Conservation (phyloP, 1,139 yeast genomes). For the Geotrichum australiense region DNA sequence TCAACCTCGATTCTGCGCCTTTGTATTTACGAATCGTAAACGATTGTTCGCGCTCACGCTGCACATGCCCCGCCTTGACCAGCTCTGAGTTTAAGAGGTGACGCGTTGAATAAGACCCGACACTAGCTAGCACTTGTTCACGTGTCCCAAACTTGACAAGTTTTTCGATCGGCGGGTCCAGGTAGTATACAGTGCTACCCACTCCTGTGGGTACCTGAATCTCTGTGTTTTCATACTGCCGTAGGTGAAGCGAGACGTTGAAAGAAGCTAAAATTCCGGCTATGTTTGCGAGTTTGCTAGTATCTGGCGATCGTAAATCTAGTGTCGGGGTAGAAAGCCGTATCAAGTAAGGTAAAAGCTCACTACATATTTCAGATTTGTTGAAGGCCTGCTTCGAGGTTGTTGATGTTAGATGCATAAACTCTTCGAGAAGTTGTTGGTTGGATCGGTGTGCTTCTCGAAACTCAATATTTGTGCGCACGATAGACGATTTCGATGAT, state of each 20-base stretch:
- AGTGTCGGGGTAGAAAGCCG: constrained; percentile 6
- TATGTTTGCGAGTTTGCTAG: constrained; percentile 3
- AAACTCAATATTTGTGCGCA: constrained; percentile 30
- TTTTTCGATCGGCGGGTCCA: constrained; percentile 33
- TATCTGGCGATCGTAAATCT: constrained; percentile 1
- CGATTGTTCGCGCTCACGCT: constrained; percentile 17
- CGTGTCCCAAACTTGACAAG: constrained; percentile 26
- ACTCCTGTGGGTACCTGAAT: constrained; percentile 6
- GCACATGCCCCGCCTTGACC: constrained; percentile 6
- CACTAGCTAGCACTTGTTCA: constrained; percentile 23
- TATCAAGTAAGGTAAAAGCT: constrained; percentile 14
- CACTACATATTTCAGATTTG: constrained; percentile 18
- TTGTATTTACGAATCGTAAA: constrained; percentile 11
- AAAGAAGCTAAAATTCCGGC: constrained; percentile 8
- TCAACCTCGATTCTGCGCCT: constrained; percentile 6
- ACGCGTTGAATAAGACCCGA: constrained; percentile 30
- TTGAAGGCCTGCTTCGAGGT: constrained; percentile 23
- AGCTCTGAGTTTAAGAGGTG: constrained; percentile 25
- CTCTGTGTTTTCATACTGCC: constrained; percentile 2
- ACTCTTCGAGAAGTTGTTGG: constrained; percentile 26
- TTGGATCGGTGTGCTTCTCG: constrained; percentile 21
- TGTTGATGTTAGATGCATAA: constrained; percentile 21
- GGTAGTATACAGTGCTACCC: constrained; percentile 19
- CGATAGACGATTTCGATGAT: constrained; percentile 40
- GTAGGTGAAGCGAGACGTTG: constrained; percentile 11